Evolutionary conservation across 2,329 filamentous ascomycete genomes (phyloP), one percentile per base, ranked within the genome.

Genomic region (Myriangium duriaei): DNA sequence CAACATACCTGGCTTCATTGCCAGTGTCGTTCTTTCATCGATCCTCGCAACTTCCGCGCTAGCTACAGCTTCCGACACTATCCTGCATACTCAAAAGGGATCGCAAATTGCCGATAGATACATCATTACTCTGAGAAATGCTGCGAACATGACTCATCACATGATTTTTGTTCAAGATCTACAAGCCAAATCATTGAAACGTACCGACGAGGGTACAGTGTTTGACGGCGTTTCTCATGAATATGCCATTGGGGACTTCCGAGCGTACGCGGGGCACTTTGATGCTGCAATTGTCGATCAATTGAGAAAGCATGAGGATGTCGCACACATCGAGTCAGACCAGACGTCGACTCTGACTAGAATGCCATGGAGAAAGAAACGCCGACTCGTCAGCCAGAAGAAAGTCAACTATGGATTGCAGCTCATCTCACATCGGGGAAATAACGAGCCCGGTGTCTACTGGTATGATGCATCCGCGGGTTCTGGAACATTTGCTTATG

Each of bases 401-500:
- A 30, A 30, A 30, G 40, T 45, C 13, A 45, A 47, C 3, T 51
- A 47, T 43, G 49, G 47, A 3, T 36, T 51, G 14, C 43, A 37
- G 13, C 28, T 45, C 1, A 46, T 51, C 24, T 49, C 46, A n/a
- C 40, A 43, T 24, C 37, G 37, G 11, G 21, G 21, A n/a, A 32
- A 28, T n/a, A 28, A 34, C 16, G 35, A 34, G 12, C 30, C 21
- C 18, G 40, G 37, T 11, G 34, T 37, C 42, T 43, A 43, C 37
- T 30, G 29, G 3, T 45, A 46, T 16, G 42, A 47, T 24, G 19
- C 30, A 11, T 31, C 30, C 15, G 45, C 45, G 12, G 35, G 21
- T 11, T 30, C 28, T 11, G 60, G 57, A 32, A 60, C 61, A 17
- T 60, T 61, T 30, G 56, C 61, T 35, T 64, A 64, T 44, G 45